These are phyloP conservation scores for Yamadazyma sp. DNA, from an alignment of 805 yeast species.

Conservation along the genomic window DNA sequence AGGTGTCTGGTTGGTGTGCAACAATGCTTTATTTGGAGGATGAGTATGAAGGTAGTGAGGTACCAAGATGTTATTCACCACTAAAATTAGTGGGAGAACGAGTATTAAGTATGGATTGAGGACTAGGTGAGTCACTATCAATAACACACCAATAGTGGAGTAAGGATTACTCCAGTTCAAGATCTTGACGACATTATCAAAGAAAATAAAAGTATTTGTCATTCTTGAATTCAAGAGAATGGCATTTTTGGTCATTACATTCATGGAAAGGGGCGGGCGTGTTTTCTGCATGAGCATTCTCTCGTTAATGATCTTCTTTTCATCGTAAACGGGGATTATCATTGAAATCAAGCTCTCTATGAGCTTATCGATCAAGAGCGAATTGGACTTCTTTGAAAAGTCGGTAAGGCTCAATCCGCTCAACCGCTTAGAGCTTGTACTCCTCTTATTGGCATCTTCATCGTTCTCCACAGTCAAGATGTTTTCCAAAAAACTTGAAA, in stretches of 20 bases:
- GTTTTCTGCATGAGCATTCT: slow-evolving; percentile 60
- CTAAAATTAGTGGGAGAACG: slow-evolving; percentile 53
- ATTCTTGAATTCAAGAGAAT: slow-evolving; percentile 62
- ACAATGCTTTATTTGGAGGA: slow-evolving; percentile 53
- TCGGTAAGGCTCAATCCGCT: slow-evolving; percentile 5
- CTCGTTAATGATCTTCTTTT: slow-evolving; percentile 46
- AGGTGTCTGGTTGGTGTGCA: slow-evolving; percentile 31
- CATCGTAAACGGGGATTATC: slow-evolving; percentile 66
- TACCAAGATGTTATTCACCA: slow-evolving; percentile 56
- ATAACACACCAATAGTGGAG: slow-evolving; percentile 57
- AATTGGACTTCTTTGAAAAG: slow-evolving; percentile 7
- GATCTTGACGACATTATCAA: slow-evolving; percentile 56
- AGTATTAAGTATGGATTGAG: slow-evolving; percentile 59
- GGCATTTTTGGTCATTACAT: slow-evolving; percentile 65
- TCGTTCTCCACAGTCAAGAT: slow-evolving; percentile 31
- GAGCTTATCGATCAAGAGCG: slow-evolving; percentile 59
- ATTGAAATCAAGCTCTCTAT: slow-evolving; percentile 69
- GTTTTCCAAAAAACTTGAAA: slow-evolving; percentile 37
- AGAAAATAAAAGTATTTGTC: slow-evolving; percentile 57
- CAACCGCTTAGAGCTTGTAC: background rate
- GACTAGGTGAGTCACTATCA: slow-evolving; percentile 51
- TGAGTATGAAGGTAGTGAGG: slow-evolving; percentile 66
- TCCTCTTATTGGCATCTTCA: slow-evolving; percentile 5
- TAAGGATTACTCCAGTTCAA: slow-evolving; percentile 65
- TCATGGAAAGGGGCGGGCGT: slow-evolving; percentile 71